phyloP scores from a whole-genome alignment of 2,329 filamentous ascomycete genomes.

The Arthroderma sp. region DNA sequence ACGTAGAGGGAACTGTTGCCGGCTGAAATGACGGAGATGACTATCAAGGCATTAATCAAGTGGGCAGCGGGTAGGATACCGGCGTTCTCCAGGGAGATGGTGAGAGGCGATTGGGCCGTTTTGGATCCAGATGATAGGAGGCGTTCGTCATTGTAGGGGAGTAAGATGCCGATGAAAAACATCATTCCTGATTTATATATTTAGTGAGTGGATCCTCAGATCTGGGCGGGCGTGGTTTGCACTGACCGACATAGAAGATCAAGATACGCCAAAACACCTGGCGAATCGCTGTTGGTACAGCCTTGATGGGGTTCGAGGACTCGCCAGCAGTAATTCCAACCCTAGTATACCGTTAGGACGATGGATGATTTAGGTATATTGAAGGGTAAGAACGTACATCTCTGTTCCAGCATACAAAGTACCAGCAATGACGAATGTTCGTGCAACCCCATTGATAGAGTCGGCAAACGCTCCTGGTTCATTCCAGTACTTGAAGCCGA shows the following conservation, averaged over 20 bases:
- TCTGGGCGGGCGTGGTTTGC: not conserved
- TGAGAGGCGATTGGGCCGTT: constrained; percentile 59
- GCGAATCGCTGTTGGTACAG: constrained; percentile 32
- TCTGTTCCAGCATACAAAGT: constrained; percentile 4
- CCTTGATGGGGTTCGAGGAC: constrained; percentile 30
- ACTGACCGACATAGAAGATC: constrained; percentile 46
- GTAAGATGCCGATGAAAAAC: constrained; percentile 62
- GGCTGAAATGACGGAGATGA: constrained; percentile 58
- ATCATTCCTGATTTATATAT: constrained; percentile 40
- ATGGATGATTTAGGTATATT: not conserved
- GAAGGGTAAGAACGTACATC: not conserved
- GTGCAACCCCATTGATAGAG: constrained; percentile 23
- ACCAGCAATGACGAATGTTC: constrained; percentile 22
- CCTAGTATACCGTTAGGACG: constrained; percentile 10
- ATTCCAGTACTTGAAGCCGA: constrained; percentile 27
- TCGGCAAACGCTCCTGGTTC: constrained; percentile 23
- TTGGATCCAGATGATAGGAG: constrained; percentile 49
- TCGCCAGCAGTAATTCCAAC: constrained; percentile 25
- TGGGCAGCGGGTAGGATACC: constrained; percentile 62
- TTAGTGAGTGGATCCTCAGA: not conserved
- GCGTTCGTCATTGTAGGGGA: constrained; percentile 52
- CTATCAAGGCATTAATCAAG: constrained; percentile 65
- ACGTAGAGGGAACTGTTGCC: constrained; percentile 69
- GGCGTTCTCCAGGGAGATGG: constrained; percentile 58
- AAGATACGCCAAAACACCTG: constrained; percentile 31